phyloP scores from a whole-genome alignment of 2,329 filamentous ascomycete genomes.

The Stagonosporopsis rhizophila region DNA sequence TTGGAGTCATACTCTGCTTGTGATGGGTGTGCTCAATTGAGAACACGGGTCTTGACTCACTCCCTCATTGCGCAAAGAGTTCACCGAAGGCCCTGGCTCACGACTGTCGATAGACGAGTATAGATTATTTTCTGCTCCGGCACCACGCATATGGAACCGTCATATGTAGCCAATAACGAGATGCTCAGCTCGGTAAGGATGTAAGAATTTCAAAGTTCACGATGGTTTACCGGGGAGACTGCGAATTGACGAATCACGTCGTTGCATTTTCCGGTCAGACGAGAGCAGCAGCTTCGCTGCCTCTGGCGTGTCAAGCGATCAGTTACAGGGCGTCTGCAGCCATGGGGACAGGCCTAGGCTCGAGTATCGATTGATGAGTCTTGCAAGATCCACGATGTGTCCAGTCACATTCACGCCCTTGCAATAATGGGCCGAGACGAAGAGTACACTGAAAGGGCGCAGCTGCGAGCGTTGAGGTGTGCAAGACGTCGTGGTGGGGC shows the following conservation, averaged over 20 bases:
- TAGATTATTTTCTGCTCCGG: neutral
- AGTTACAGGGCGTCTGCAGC: slow-evolving; percentile 22
- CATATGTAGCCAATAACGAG: neutral
- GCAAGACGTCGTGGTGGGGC: slow-evolving; percentile 1
- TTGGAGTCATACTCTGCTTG: slow-evolving; percentile 31
- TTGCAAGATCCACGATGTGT: slow-evolving; percentile 1
- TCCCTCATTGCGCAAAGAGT: neutral
- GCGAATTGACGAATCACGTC: slow-evolving; percentile 31
- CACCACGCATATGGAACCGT: neutral
- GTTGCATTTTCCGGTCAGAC: slow-evolving; percentile 42
- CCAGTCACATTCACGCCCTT: slow-evolving; percentile 9
- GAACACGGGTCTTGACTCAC: slow-evolving; percentile 1
- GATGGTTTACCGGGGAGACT: slow-evolving; percentile 3
- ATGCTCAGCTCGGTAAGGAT: slow-evolving; percentile 32
- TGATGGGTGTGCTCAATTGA: neutral
- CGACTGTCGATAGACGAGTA: neutral
- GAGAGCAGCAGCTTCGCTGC: slow-evolving; percentile 30
- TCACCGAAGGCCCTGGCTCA: neutral
- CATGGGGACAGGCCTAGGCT: slow-evolving; percentile 25
- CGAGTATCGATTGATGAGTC: slow-evolving; percentile 30
- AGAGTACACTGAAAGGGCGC: slow-evolving; percentile 8
- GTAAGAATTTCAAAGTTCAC: slow-evolving; percentile 30
- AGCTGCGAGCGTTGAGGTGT: neutral
- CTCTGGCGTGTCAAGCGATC: slow-evolving; percentile 30
- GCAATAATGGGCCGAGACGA: neutral